Conservation (phyloP, 2,329 filamentous ascomycete genomes). For the Fusarium compactum region DNA sequence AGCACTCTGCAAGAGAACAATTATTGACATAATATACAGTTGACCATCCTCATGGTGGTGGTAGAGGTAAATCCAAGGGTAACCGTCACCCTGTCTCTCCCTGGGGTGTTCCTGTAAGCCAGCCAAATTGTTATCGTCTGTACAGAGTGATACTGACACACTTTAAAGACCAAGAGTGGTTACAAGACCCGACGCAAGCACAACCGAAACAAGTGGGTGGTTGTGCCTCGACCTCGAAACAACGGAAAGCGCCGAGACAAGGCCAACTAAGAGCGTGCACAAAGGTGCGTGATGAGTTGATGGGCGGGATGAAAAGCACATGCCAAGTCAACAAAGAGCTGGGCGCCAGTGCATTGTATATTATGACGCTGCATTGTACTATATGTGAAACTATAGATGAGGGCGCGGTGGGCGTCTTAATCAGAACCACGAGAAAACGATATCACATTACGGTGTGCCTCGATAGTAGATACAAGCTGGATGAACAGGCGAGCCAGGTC, state of each 20-base stretch:
- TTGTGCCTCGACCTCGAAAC: slow-evolving; percentile 85
- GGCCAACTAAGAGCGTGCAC: slow-evolving; percentile 54
- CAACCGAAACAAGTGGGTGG: slow-evolving; percentile 93
- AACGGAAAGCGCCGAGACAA: slow-evolving; percentile 87
- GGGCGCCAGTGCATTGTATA: slow-evolving; percentile 47
- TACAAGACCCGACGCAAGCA: slow-evolving; percentile 92
- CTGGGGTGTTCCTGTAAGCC: slow-evolving; percentile 92
- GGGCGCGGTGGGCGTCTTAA: slow-evolving; percentile 33
- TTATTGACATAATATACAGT: slow-evolving; percentile 58
- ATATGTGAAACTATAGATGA: slow-evolving; percentile 52
- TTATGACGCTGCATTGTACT: slow-evolving; percentile 50
- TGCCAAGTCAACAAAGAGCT: slow-evolving; percentile 20
- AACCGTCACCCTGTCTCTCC: slow-evolving; percentile 94
- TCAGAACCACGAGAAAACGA: slow-evolving; percentile 21
- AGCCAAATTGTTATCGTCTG: neutral
- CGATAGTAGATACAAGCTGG: neutral
- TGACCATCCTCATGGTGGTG: slow-evolving; percentile 98
- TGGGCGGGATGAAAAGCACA: slow-evolving; percentile 26
- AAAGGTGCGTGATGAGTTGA: slow-evolving; percentile 35
- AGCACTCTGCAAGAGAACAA: neutral
- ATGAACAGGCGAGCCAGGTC: neutral
- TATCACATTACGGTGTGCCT: neutral
- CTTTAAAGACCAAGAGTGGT: slow-evolving; percentile 76
- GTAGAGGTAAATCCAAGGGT: slow-evolving; percentile 99
- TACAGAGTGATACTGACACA: slow-evolving; percentile 22